Base-by-base conservation (phyloP, 225 moss, liverwort and hornwort species). In the Polytrichum commune region DNA sequence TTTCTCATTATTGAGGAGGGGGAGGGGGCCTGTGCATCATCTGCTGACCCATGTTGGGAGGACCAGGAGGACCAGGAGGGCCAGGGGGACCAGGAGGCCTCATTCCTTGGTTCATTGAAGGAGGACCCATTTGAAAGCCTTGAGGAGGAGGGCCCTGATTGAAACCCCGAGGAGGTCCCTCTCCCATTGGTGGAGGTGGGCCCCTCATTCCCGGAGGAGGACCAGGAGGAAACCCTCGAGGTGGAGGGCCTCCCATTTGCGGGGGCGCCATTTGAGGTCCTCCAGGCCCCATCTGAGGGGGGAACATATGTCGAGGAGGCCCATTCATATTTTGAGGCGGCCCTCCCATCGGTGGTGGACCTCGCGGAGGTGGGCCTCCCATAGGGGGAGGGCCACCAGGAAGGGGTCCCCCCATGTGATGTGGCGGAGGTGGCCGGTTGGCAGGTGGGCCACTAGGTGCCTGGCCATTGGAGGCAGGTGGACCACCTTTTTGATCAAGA, bases 401-500 rank as follows among this genome's bases (percentile, higher is more conserved):
- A 66, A 76, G 76, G 10, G 80, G 86, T 67, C 89, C 93, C 77
- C 91, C 85, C 67, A 86, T 65, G 22, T 83, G 81, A 70, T 90
- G 80, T 29, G 84, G 89, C 25, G 87, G 74, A 7, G 89, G 93
- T 55, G 90, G 83, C 62, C 91, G 78, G 64, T 73, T 33, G 28
- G 86, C 62, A 30, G 86, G 84, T 63, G 84, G 83, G 46, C 90
- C 91, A 29, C 82, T 82, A 25, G 87, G 75, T 22, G 84, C 76
- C 3, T 90, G 89, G 73, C 93, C 96, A 56, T 77, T 87, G 19
- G 82, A 73, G 61, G 77, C 60, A 25, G 76, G 60, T 16, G 78
- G 78, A 28, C 82, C 92, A 46, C 75, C 86, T 81, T 90, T 97
- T 63, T 81, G 84, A 38, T 97, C 97, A 29, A 80, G 72, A 7